Percentiles rank a stretch among this genome's conserved stretches.
Conservation (phyloP, 148 eudicot species). For the Persicaria tinctoria region DNA sequence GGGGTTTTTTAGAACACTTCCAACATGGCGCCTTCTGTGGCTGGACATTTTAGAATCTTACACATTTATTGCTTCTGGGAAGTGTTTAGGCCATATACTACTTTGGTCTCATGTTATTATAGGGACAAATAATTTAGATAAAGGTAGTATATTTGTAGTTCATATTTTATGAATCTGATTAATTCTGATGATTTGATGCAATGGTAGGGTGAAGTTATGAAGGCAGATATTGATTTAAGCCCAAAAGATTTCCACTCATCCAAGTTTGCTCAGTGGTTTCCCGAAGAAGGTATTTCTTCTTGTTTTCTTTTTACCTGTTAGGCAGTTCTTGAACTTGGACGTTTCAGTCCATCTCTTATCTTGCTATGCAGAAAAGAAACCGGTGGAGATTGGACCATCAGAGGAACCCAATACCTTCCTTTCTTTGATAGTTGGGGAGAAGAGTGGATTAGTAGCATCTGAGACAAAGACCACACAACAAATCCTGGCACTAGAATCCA, state of each 20-base stretch:
- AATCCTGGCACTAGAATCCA: conserved; percentile 21
- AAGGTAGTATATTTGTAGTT: background rate
- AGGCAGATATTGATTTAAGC: conserved; percentile 40
- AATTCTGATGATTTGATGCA: background rate
- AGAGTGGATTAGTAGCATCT: conserved; percentile 30
- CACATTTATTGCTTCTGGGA: background rate
- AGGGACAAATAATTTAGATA: no score
- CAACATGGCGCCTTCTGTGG: no score
- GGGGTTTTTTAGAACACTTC: no score
- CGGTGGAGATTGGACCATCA: conserved; percentile 27
- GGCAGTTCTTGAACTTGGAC: background rate
- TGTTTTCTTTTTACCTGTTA: background rate
- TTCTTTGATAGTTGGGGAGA: conserved; percentile 64
- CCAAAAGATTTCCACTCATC: conserved; percentile 42
- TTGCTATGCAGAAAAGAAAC: conserved; percentile 10
- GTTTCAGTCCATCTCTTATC: background rate
- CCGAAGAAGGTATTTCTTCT: conserved; percentile 54
- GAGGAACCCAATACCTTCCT: conserved; percentile 46
- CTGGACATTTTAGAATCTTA: background rate
- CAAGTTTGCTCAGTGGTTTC: conserved; percentile 80
- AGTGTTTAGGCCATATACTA: background rate
- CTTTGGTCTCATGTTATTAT: no score
- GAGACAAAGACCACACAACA: conserved; percentile 18
- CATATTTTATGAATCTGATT: conserved; percentile 11
- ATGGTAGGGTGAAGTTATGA: conserved; percentile 31